A percentile compares a stretch with the other conserved stretches of the same genome.
phyloP scores from a whole-genome alignment of 139 green algal species.

The Chlamydomonas schloesseri region DNA sequence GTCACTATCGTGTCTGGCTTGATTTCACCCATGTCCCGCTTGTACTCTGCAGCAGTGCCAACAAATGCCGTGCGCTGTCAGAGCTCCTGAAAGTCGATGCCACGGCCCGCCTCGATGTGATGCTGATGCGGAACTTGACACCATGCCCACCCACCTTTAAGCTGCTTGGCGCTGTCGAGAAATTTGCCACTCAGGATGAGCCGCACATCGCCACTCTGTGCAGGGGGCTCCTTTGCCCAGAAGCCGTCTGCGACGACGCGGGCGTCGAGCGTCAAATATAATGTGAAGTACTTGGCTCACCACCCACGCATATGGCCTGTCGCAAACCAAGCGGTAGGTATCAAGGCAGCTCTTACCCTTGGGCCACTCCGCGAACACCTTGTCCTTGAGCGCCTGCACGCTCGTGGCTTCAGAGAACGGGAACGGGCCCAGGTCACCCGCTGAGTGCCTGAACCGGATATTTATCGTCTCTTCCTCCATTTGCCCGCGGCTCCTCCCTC shows the following conservation, averaged over 20 bases:
- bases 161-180: slow-evolving; percentile 45
- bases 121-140: background rate
- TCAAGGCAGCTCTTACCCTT: slow-evolving; percentile 39
- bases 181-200: slow-evolving; percentile 68
- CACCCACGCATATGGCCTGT: too few species aligned
- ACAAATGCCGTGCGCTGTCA: background rate
- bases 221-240: slow-evolving; percentile 46
- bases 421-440: slow-evolving; percentile 62
- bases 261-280: too few species aligned
- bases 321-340: too few species aligned
- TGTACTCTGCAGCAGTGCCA: slow-evolving; percentile 54
- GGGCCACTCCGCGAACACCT: slow-evolving; percentile 55
- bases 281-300: too few species aligned
- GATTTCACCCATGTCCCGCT: slow-evolving; percentile 64
- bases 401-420: slow-evolving; percentile 39
- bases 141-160: slow-evolving; percentile 53
- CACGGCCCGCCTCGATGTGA: too few species aligned
- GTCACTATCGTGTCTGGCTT: slow-evolving; percentile 67
- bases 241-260: slow-evolving; percentile 41
- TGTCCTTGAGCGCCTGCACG: slow-evolving; percentile 51
- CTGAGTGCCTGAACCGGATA: slow-evolving; percentile 48
- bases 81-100: too few species aligned
- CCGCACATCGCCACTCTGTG: slow-evolving; percentile 48
- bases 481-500: too few species aligned
- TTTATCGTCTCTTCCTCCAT: slow-evolving; percentile 50